These are phyloP conservation scores for Saccharomyces hybrid DNA, from an alignment of 1,139 yeast genomes.

Conservation along the genomic window DNA sequence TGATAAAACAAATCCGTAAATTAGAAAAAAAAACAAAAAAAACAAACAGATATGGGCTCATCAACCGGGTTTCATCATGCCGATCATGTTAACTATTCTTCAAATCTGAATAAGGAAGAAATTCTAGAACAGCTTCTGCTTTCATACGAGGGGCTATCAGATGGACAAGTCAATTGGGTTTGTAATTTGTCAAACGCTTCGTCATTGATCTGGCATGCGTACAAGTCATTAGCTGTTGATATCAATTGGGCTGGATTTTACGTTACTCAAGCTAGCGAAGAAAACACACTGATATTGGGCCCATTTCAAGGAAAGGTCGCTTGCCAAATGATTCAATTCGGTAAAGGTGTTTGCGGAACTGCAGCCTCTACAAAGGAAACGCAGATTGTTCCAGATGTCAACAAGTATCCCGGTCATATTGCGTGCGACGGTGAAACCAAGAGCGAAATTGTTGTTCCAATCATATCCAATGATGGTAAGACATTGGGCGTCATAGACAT, in stretches of 20 bases:
- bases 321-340: conserved; percentile 71
- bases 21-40: too few species aligned
- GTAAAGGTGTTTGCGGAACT: conserved; percentile 86
- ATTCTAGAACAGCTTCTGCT: conserved; percentile 43
- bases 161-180: conserved; percentile 71
- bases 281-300: conserved; percentile 56
- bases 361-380: conserved; percentile 56
- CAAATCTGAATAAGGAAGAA: conserved; percentile 44
- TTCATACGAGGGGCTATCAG: conserved; percentile 57
- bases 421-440: conserved; percentile 95
- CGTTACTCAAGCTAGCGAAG: conserved; percentile 33
- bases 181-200: conserved; percentile 81
- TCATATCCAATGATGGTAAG: conserved; percentile 37
- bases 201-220: conserved; percentile 82
- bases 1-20: background rate
- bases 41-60: background rate
- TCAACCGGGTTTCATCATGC: conserved; percentile 44
- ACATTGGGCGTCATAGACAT: conserved; percentile 76
- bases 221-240: conserved; percentile 45
- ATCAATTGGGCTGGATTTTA: conserved; percentile 97
- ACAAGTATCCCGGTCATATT: conserved; percentile 80
- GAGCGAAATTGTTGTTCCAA: conserved; percentile 89
- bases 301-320: conserved; percentile 98
- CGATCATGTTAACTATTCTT: conserved; percentile 47
- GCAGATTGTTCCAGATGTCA: conserved; percentile 71